Evolutionary conservation across 1,284 basidiomycete genomes (phyloP).

Genomic region (Sutorius eximius): DNA sequence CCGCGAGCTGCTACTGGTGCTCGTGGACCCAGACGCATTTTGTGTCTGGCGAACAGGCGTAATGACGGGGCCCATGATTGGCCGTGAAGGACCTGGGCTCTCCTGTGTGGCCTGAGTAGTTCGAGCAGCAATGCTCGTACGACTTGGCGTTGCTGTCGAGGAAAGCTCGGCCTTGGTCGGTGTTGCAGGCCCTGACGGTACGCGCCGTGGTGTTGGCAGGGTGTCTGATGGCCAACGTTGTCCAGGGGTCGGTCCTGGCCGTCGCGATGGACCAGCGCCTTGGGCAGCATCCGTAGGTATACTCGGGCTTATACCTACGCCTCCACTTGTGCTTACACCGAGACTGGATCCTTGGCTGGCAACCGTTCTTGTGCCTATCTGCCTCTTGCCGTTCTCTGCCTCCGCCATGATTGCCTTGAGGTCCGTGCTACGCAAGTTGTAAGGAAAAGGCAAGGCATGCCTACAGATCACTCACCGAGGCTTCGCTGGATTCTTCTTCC

Average conservation of each 20-base stretch:
- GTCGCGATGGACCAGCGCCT: not conserved
- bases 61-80: conserved; percentile 55
- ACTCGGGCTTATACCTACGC: not conserved
- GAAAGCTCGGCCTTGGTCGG: conserved; percentile 3
- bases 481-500: conserved; percentile 43
- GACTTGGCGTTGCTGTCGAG: not conserved
- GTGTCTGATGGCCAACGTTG: conserved; percentile 5
- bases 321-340: not conserved
- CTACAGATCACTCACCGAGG: conserved; percentile 40
- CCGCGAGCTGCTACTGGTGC: conserved; percentile 26
- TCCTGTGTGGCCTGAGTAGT: conserved; percentile 2
- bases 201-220: conserved; percentile 3
- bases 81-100: conserved; percentile 30
- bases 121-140: not conserved
- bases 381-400: conserved; percentile 43
- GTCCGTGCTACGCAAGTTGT: conserved; percentile 55
- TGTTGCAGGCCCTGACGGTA: conserved; percentile 5
- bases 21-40: conserved; percentile 30
- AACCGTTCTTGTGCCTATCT: not conserved
- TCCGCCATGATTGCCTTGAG: conserved; percentile 88
- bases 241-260: not conserved
- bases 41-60: conserved; percentile 51
- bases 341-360: not conserved
- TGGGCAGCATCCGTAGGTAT: not conserved
- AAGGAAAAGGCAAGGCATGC: not conserved